phyloP scores from a whole-genome alignment of 208 protist genomes.

The Willaertia magna region DNA sequence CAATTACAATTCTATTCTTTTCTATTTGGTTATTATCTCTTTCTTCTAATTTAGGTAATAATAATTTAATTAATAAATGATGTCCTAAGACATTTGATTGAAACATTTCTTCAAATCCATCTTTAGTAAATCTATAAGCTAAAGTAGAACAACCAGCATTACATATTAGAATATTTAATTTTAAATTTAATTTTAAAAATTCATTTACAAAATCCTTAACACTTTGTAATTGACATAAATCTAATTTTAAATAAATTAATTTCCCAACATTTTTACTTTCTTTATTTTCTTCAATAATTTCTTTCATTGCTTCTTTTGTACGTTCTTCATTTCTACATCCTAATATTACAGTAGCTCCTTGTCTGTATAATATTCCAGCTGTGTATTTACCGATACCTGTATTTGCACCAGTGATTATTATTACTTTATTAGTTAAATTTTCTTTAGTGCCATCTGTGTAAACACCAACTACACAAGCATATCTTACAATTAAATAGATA shows the following conservation, averaged over 20 bases:
- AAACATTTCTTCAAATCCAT: background rate
- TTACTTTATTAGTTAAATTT: no score
- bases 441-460: no score
- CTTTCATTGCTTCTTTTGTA: constrained; percentile 37
- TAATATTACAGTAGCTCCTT: constrained; percentile 46
- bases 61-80: background rate
- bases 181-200: background rate
- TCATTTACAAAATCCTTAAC: background rate
- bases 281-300: constrained; percentile 17
- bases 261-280: background rate
- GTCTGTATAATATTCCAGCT: constrained; percentile 32
- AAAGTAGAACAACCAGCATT: background rate
- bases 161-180: background rate
- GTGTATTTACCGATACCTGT: constrained; percentile 60
- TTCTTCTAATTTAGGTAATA: background rate
- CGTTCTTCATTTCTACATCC: constrained; percentile 25
- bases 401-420: constrained; percentile 57
- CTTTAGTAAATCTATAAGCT: background rate
- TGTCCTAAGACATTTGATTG: background rate
- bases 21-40: background rate
- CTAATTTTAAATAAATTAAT: background rate
- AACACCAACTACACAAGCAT: no score
- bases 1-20: background rate
- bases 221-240: background rate
- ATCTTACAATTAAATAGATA: no score